Base-by-base conservation (phyloP, 2,329 filamentous ascomycete genomes). In the Dryadomyces quercus-mongolicae region DNA sequence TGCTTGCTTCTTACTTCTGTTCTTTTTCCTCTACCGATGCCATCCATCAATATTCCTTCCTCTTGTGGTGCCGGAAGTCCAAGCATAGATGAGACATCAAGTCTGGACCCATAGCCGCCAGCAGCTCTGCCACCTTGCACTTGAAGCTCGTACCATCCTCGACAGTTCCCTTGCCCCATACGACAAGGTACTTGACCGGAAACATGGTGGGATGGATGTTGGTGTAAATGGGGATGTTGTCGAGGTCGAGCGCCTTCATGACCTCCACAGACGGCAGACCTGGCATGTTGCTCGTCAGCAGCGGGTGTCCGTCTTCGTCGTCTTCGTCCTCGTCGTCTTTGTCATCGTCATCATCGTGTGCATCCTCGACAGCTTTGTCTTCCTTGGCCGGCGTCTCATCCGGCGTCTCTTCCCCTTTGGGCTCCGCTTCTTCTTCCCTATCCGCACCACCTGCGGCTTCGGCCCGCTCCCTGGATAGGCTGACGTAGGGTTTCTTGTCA, bases 241-340 rank as follows among this genome's bases (percentile, higher is more conserved):
- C 81, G 43, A 89, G 70, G 54, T 85, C 72, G 50, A 83, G 66
- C 2, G 70, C 60, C 10, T 70, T 63, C 54, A 89, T 70, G 44
- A 82, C 70, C 0, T 74, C 68, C 2, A 77, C 63, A 0, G 78
- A 72, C 46, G 80, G 72, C 43, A 88, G 74, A 0, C 86, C 86
- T 0, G 86, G 86, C 73, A 90, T 84, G 49, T 75, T 72, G 49
- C 82, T 74, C 1, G 70, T 65, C 56, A 88, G 81, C 0, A 90
- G 70, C 21, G 67, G 71, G 16, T 53, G 51, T 48, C 58, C 62
- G 34, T 63, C 62, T 12, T 59, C 56, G 15, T 67, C 60, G 18
- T 65, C 50, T 7, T 55, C 56, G 15, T 43, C 40, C 18, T 66
- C 12, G 51, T n/a, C 20, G 31, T 40, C 53, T n/a, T 58, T 50